Evolutionary conservation across 1,284 basidiomycete species (phyloP).

Genomic region (Neonothopanus nambi): DNA sequence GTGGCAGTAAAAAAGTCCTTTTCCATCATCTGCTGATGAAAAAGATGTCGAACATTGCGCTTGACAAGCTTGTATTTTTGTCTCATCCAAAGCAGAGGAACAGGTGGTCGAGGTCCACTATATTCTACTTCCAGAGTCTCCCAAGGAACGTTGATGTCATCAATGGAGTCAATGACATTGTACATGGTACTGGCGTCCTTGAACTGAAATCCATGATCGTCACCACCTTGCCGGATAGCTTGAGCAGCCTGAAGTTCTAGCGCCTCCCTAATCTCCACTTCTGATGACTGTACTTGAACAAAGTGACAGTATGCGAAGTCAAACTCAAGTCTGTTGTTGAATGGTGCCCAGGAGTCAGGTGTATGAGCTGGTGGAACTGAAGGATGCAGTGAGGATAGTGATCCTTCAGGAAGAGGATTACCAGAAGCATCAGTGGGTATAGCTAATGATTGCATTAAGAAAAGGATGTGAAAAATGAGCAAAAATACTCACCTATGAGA

Average conservation of each 20-base stretch:
- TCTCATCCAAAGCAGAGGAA: conserved; percentile 23
- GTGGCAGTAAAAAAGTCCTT: conserved; percentile 20
- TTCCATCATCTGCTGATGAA: conserved; percentile 20
- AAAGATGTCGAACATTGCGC: conserved; percentile 16
- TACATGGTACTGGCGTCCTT: not conserved
- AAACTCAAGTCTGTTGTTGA: conserved; percentile 15
- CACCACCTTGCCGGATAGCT: conserved; percentile 9
- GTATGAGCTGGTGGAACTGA: conserved; percentile 9
- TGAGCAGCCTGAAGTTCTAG: conserved; percentile 20
- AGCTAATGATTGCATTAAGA: too few relatives aligned
- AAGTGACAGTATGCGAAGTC: conserved; percentile 21
- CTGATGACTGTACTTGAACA: conserved; percentile 18
- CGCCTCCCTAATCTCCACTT: conserved; percentile 13
- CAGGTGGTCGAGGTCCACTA: not conserved
- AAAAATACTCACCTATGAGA: too few relatives aligned
- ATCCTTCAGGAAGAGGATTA: too few relatives aligned
- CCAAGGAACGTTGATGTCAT: not conserved
- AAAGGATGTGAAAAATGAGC: too few relatives aligned
- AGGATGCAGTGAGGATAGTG: too few relatives aligned
- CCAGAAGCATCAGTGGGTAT: too few relatives aligned
- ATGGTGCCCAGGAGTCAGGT: conserved; percentile 17
- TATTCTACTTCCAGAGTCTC: not conserved
- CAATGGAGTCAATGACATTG: not conserved
- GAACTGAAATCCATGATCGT: conserved; percentile 15
- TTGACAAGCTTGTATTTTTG: conserved; percentile 24